Conservation (phyloP, 768 basidiomycete species). For the Termitomyces sp. region DNA sequence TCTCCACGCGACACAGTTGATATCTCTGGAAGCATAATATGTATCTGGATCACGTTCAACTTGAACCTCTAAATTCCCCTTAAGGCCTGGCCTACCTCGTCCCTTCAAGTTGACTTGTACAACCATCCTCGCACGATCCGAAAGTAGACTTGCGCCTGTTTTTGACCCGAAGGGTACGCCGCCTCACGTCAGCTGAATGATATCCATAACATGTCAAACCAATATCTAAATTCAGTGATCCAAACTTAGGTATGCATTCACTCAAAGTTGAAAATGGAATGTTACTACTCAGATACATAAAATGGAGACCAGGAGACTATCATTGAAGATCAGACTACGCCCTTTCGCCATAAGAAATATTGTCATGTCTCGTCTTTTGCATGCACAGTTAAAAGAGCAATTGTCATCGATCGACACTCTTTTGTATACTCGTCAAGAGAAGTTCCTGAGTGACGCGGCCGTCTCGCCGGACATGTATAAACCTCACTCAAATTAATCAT, state of each 20-base stretch:
- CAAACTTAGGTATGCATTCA: background rate
- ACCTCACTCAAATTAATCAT: background rate
- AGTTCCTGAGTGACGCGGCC: background rate
- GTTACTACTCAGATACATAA: background rate
- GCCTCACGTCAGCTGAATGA: background rate
- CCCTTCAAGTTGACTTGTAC: background rate
- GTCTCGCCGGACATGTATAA: background rate
- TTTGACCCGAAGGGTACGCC: background rate
- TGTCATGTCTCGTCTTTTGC: background rate
- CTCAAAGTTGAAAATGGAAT: background rate
- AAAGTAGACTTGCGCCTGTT: background rate
- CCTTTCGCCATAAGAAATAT: background rate
- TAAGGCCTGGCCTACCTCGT: constrained; percentile 4
- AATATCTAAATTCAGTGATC: background rate
- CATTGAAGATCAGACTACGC: background rate
- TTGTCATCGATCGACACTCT: background rate
- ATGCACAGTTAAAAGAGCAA: background rate
- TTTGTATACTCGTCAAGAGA: background rate
- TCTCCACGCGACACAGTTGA: constrained; percentile 12
- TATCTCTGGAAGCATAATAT: background rate
- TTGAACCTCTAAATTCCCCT: background rate
- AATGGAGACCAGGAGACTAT: background rate
- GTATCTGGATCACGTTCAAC: background rate
- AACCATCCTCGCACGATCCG: background rate
- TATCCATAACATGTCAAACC: background rate